Base-by-base conservation (phyloP, 2,329 filamentous ascomycete species). In the Pochonia chlamydosporia region DNA sequence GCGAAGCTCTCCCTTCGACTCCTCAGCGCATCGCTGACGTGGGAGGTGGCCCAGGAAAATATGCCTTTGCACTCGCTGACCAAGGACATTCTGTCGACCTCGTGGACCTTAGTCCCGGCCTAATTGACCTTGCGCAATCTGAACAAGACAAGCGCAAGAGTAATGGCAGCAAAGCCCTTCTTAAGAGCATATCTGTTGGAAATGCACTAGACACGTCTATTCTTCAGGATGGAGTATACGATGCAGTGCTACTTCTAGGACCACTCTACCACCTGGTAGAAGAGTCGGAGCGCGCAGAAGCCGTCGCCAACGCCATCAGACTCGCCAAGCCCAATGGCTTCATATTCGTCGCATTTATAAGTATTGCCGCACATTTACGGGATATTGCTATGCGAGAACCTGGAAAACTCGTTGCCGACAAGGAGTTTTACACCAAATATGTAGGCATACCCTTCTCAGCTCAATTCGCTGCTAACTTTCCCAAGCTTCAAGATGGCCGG, bases 61-160 rank as follows among this genome's bases (percentile, higher is more conserved):
- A 51, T 4, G 49, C 51, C 16, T 53, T 53, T 41, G 39, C 46
- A 9, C 49, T 53, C 16, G 51, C 51, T 13, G 49, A 51, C 37
- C 41, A 49, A 16, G 51, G 51, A n/a, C 30, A 51, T 42, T 18
- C 30, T 21, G 51, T 53, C 5, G 51, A 53, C 40, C 49, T 53
- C 16, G 35, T 51, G 14, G 51, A 53, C 46, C 43, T 52, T 10
- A 49, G 48, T 26, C 50, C 48, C 8, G 48, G 36, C 14, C 26
- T 52, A 21, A 41, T 52, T 20, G 18, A 28, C 21, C 20, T 47
- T 21, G 48, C 48, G 4, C 44, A 42, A 25, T 4, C 13, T 9
- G 44, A 47, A 25, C 45, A 50, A 36, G 41, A 44, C 14, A 14
- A 16, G 7, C 49, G 49, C 8, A n/a, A 16, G 16, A 28, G 7